Evolutionary conservation across 805 yeast species (phyloP).

Genomic region (Kodamaea kakaduensis): DNA sequence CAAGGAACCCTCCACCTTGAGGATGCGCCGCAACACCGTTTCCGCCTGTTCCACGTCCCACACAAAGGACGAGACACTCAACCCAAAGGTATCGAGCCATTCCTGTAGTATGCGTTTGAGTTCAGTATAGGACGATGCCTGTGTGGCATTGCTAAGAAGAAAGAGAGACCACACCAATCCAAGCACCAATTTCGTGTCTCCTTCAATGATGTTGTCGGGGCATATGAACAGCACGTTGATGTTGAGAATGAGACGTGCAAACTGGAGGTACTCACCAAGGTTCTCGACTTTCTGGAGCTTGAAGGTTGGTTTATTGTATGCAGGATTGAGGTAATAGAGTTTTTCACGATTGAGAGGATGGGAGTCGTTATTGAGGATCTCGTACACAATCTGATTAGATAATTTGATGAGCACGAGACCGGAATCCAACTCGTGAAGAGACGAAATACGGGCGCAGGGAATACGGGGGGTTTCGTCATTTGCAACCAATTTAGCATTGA

Average conservation of each 20-base stretch:
- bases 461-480: conserved; percentile 4
- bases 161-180: conserved; percentile 50
- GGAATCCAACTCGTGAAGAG: conserved; percentile 33
- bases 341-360: conserved; percentile 14
- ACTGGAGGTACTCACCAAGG: conserved; percentile 39
- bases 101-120: conserved; percentile 32
- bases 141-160: conserved; percentile 30
- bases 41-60: conserved; percentile 3
- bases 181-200: conserved; percentile 43
- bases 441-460: conserved; percentile 13
- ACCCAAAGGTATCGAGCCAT: conserved; percentile 47
- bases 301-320: conserved; percentile 36
- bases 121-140: conserved; percentile 24
- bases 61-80: not conserved
- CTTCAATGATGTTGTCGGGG: conserved; percentile 48
- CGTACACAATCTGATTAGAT: conserved; percentile 29
- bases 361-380: conserved; percentile 16
- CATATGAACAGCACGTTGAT: conserved; percentile 43
- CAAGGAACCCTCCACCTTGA: conserved; percentile 8
- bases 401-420: conserved; percentile 39
- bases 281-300: conserved; percentile 47
- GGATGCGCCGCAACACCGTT: conserved; percentile 2
- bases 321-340: conserved; percentile 26
- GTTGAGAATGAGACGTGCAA: conserved; percentile 35
- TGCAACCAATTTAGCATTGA: conserved; percentile 34